These are phyloP conservation scores for Lentinus tigrinus DNA, from an alignment of 768 basidiomycete species.

Conservation along the genomic window DNA sequence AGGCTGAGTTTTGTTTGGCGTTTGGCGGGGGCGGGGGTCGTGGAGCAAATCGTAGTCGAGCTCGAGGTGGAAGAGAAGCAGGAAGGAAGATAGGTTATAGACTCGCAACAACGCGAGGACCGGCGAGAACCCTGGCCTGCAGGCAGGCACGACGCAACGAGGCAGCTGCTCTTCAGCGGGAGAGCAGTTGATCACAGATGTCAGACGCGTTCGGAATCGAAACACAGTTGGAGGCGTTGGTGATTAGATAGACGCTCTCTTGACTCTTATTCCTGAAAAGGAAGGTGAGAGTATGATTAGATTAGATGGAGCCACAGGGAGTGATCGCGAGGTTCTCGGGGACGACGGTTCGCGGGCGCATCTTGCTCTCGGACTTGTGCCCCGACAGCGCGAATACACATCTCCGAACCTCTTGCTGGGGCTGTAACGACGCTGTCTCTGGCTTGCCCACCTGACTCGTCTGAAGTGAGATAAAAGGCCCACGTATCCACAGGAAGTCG, in stretches of 20 bases:
- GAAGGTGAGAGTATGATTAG: background rate
- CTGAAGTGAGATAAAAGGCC: background rate
- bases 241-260: constrained; percentile 5
- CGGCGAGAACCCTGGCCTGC: background rate
- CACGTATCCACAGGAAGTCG: background rate
- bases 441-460: background rate
- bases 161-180: constrained; percentile 2
- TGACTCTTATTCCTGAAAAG: background rate
- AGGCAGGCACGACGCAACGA: constrained; percentile 4
- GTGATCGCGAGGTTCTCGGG: background rate
- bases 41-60: no score
- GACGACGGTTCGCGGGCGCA: background rate
- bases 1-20: no score
- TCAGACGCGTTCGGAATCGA: background rate
- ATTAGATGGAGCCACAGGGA: background rate
- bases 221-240: background rate
- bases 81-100: background rate
- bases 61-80: background rate
- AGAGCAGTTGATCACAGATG: background rate
- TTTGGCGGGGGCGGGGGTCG: no score
- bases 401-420: background rate
- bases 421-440: background rate
- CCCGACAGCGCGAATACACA: background rate
- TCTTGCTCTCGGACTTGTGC: background rate
- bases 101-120: background rate